Evolutionary conservation across 2,329 filamentous ascomycete genomes (phyloP).

Genomic region (Botrytis squamosa): DNA sequence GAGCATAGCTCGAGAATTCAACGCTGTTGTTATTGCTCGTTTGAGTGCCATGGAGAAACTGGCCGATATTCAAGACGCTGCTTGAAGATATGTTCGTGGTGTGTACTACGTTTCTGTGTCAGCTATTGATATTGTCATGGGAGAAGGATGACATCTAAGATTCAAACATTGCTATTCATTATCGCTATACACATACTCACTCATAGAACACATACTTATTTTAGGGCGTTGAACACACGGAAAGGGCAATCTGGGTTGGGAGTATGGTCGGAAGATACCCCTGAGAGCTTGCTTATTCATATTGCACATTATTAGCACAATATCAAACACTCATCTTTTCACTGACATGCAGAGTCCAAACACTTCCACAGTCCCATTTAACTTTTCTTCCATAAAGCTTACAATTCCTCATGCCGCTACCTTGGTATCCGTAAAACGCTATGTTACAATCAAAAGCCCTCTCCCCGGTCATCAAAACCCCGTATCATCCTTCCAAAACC

Average conservation of each 20-base stretch:
- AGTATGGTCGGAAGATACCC: slow-evolving; percentile 30
- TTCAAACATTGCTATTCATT: slow-evolving; percentile 27
- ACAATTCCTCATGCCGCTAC: slow-evolving; percentile 1
- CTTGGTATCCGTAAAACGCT: neutral
- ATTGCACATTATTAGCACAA: slow-evolving; percentile 17
- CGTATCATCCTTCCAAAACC: slow-evolving; percentile 35
- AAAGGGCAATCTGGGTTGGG: neutral
- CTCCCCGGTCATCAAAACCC: slow-evolving; percentile 29
- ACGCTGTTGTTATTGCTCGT: slow-evolving; percentile 32
- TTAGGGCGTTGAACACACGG: slow-evolving; percentile 19
- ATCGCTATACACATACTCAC: slow-evolving; percentile 30
- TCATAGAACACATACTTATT: slow-evolving; percentile 27
- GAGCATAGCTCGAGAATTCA: slow-evolving; percentile 34
- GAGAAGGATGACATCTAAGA: neutral
- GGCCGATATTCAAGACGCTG: neutral
- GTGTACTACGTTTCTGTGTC: neutral
- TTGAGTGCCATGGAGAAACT: slow-evolving; percentile 29
- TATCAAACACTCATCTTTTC: neutral
- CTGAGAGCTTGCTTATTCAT: slow-evolving; percentile 20
- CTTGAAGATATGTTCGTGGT: neutral
- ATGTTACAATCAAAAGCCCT: slow-evolving; percentile 20
- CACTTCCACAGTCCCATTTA: neutral
- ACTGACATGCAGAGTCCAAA: neutral
- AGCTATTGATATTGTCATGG: neutral
- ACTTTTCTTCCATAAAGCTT: neutral